Conservation (phyloP, 2,329 filamentous ascomycete species). For the Trichoderma polysporum region DNA sequence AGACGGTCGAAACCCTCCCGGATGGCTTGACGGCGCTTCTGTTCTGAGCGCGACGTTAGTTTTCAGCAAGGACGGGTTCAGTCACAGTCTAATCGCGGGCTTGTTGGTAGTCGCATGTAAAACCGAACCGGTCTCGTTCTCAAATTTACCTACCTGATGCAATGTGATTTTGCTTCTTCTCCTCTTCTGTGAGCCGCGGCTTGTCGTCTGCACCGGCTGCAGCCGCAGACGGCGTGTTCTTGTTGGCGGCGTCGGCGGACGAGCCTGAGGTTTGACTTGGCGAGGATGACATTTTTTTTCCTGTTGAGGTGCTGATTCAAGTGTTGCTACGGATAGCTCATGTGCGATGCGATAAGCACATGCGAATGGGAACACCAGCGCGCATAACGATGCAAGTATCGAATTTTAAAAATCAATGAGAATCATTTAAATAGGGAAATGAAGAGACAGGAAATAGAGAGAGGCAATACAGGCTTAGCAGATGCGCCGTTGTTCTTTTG, state of each 20-base stretch:
- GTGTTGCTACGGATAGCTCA: background rate
- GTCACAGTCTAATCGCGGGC: background rate
- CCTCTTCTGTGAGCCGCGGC: slow-evolving; percentile 52
- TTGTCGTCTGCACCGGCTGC: slow-evolving; percentile 42
- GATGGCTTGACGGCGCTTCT: slow-evolving; percentile 61
- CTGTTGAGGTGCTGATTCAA: background rate
- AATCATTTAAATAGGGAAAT: background rate
- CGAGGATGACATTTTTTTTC: slow-evolving; percentile 31
- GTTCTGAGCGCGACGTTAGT: slow-evolving; percentile 35
- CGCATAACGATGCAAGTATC: background rate
- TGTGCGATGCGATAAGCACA: background rate
- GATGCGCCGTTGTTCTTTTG: background rate
- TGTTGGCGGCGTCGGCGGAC: slow-evolving; percentile 27
- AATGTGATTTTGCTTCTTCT: slow-evolving; percentile 58
- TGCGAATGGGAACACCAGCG: background rate
- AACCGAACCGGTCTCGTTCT: background rate
- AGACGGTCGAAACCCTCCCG: slow-evolving; percentile 80
- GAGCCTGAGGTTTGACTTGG: slow-evolving; percentile 30
- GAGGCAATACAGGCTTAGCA: background rate
- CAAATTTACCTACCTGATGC: slow-evolving; percentile 51
- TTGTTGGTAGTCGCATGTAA: background rate
- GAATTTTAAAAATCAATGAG: background rate
- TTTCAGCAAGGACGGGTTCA: background rate
- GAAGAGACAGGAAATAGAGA: background rate
- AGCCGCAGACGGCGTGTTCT: background rate